Percentiles rank a stretch among this genome's conserved stretches.
Evolutionary conservation across 305 asterid species (phyloP).

Genomic region (Fraxinus dipetala): DNA sequence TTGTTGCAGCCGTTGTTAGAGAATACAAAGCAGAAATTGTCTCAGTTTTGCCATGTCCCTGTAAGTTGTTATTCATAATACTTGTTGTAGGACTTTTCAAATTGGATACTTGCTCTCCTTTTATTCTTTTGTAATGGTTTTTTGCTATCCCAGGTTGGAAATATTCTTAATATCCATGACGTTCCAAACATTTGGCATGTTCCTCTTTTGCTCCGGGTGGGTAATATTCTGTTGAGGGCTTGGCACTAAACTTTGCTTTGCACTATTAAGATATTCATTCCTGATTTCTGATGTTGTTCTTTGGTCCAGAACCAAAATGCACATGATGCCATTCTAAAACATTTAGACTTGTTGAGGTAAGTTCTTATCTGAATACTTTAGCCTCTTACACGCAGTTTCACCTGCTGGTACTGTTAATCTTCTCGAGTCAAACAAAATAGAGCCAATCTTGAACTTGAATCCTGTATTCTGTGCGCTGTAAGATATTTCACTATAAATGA

Average conservation of each 20-base stretch:
- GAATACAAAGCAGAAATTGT: slow-evolving; percentile 69
- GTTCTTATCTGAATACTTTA: slow-evolving; percentile 21
- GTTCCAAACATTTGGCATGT: slow-evolving; percentile 94
- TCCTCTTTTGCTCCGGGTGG: slow-evolving; percentile 82
- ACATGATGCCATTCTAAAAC: slow-evolving; percentile 71
- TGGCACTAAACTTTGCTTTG: background rate
- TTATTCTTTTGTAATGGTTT: background rate
- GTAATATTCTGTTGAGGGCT: slow-evolving; percentile 28
- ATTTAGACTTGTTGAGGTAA: slow-evolving; percentile 58
- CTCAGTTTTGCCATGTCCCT: slow-evolving; percentile 90
- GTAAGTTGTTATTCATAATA: slow-evolving; percentile 42
- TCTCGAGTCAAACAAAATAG: background rate
- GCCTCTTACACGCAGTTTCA: slow-evolving; percentile 9
- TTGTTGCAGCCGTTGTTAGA: slow-evolving; percentile 77
- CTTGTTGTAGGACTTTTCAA: background rate
- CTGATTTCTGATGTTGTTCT: slow-evolving; percentile 21
- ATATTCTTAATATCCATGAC: slow-evolving; percentile 77
- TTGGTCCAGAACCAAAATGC: slow-evolving; percentile 79
- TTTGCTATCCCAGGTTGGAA: slow-evolving; percentile 42
- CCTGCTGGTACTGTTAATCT: background rate
- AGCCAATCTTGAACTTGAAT: background rate
- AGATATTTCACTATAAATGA: background rate
- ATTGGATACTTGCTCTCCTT: background rate
- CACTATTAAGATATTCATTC: slow-evolving; percentile 5
- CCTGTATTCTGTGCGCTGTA: background rate